Evolutionary conservation across 768 basidiomycete genomes (phyloP).

Genomic region (Lactifluus piperatus): DNA sequence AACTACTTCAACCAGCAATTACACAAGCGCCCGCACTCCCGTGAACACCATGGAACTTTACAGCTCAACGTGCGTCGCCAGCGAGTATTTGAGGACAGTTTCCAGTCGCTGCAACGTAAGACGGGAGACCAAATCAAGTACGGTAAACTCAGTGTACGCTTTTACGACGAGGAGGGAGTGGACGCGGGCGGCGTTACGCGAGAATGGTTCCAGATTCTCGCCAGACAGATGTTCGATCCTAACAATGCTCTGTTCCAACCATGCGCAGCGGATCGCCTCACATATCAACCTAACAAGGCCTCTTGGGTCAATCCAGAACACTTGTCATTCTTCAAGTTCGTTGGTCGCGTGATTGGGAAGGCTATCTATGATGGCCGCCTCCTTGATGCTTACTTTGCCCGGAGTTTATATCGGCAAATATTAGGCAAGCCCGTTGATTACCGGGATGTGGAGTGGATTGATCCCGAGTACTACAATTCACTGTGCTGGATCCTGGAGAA

Average conservation of each 20-base stretch:
- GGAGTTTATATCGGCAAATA: conserved; percentile 92
- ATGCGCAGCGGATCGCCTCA: conserved; percentile 87
- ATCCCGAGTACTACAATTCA: conserved; percentile 97
- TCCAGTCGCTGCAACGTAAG: conserved; percentile 82
- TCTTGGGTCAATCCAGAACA: conserved; percentile 95
- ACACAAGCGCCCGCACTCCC: conserved; percentile 68
- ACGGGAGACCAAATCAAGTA: conserved; percentile 95
- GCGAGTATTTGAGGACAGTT: conserved; percentile 96
- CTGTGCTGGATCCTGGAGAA: conserved; percentile 98
- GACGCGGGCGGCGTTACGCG: conserved; percentile 97
- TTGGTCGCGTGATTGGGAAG: conserved; percentile 95
- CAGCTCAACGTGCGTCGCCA: conserved; percentile 85
- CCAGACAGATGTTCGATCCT: conserved; percentile 98
- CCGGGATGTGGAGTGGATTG: conserved; percentile 93
- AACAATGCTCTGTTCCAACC: conserved; percentile 98
- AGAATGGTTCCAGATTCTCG: conserved; percentile 98
- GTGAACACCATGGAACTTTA: conserved; percentile 76
- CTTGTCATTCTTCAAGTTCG: conserved; percentile 96
- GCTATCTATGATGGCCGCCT: conserved; percentile 95
- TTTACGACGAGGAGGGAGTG: conserved; percentile 95
- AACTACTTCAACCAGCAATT: conserved; percentile 92
- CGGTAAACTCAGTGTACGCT: conserved; percentile 93
- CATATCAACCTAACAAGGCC: conserved; percentile 94
- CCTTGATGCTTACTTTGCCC: conserved; percentile 95
- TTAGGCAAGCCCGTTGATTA: conserved; percentile 93